phyloP scores from a whole-genome alignment of 2,329 filamentous ascomycete species.

The Botrytis byssoidea region DNA sequence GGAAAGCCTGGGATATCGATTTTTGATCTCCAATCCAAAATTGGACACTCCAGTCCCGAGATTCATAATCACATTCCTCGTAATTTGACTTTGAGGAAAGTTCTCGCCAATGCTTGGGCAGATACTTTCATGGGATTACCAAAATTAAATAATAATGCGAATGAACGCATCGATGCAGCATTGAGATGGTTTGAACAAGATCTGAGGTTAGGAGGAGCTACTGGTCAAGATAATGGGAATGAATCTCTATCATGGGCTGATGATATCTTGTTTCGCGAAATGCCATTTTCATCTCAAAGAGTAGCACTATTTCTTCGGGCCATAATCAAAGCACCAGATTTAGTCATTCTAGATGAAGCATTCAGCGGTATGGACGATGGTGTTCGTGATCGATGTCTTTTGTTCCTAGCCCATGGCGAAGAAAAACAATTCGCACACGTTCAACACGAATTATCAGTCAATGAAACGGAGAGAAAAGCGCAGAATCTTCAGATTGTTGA shows the following conservation, averaged over 20 bases:
- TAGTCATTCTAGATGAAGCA: conserved; percentile 83
- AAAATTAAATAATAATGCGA: conserved; percentile 56
- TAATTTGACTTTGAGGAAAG: conserved; percentile 66
- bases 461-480: not conserved
- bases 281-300: conserved; percentile 80
- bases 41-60: conserved; percentile 92
- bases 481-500: conserved; percentile 41
- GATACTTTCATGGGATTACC: conserved; percentile 79
- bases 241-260: conserved; percentile 60
- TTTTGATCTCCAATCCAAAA: conserved; percentile 85
- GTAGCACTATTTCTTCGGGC: conserved; percentile 81
- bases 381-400: conserved; percentile 81
- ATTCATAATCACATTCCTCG: conserved; percentile 91
- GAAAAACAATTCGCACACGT: conserved; percentile 41
- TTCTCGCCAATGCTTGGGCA: conserved; percentile 84
- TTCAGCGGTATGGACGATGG: conserved; percentile 82
- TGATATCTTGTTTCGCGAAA: conserved; percentile 65
- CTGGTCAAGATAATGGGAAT: conserved; percentile 31
- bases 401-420: conserved; percentile 71
- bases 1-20: conserved; percentile 72
- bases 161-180: conserved; percentile 62
- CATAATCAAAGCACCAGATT: conserved; percentile 74
- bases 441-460: not conserved
- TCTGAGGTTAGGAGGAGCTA: conserved; percentile 50
- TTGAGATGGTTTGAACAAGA: conserved; percentile 78